These are phyloP conservation scores for Talaromyces funiculosus DNA, from an alignment of 2,329 filamentous ascomycete genomes.

Conservation along the genomic window DNA sequence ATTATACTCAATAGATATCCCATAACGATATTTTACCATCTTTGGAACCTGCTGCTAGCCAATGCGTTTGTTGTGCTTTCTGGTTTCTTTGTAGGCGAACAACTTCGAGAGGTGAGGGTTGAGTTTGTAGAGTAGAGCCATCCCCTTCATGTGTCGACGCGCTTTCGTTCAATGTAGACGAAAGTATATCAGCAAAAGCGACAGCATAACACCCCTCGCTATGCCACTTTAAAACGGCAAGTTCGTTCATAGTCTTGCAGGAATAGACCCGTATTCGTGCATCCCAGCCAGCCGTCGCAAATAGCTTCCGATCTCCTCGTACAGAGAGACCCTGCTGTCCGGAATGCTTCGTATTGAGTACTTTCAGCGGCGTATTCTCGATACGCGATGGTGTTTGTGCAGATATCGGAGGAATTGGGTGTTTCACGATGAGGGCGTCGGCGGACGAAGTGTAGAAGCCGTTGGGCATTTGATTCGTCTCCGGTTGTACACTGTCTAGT, in stretches of 20 bases:
- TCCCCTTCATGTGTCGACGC: neutral
- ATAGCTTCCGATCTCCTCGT: constrained; percentile 72
- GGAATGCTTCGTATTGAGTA: constrained; percentile 73
- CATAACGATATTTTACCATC: constrained; percentile 93
- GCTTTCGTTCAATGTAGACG: neutral
- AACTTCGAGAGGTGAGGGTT: constrained; percentile 29
- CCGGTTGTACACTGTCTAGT: constrained; percentile 49
- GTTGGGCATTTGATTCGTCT: constrained; percentile 38
- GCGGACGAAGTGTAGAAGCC: constrained; percentile 73
- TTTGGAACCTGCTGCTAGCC: constrained; percentile 85
- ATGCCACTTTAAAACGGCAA: constrained; percentile 94
- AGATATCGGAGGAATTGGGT: constrained; percentile 52
- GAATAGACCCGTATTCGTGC: constrained; percentile 74
- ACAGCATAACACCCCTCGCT: constrained; percentile 78
- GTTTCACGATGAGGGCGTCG: constrained; percentile 71
- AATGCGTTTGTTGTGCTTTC: constrained; percentile 68
- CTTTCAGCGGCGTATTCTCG: constrained; percentile 49
- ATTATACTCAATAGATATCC: constrained; percentile 69
- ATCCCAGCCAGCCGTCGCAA: constrained; percentile 94
- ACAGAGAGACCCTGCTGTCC: constrained; percentile 79
- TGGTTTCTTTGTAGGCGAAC: constrained; percentile 60
- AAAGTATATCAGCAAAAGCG: constrained; percentile 55
- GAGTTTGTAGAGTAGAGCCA: neutral
- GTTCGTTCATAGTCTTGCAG: constrained; percentile 70
- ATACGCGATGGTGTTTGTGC: neutral